Base-by-base conservation (phyloP, 805 yeast genomes). In the Candida pseudofarinosa region DNA sequence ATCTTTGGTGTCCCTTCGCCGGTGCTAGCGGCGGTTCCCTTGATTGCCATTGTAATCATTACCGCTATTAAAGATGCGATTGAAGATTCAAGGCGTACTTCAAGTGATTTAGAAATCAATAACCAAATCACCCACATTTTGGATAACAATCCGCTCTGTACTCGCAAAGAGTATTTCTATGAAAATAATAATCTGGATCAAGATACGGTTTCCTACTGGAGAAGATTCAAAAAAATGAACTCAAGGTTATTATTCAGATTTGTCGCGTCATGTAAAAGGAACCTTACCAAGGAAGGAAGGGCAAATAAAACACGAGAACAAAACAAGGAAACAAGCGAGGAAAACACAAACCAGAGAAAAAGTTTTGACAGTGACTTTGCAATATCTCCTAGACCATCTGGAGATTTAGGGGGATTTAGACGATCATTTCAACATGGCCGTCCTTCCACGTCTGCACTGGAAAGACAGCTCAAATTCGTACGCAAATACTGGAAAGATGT, bases 1-100 rank as follows among this genome's bases (percentile, higher is more conserved):
- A 81, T 86, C 33, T 86, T 86, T 60, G 95, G 95, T 58, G 95
- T 86, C 23, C 84, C 89, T 2, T 79, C 75, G 45, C 95, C 95
- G 1, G 87, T 80, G 1, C 58, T 86, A 38, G 74, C 85, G 7
- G 81, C 86, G 4, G 91, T 84, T 23, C 95, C 95, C 1, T 73
- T 86, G 58, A 81, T 85, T 60, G 91, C 83, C 35, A 85, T 86
- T 63, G 87, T 86, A 19, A 59, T 70, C 7, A 74, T 86, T 36
- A 86, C 95, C 1, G 90, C 88, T 0, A 69, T 83, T 45, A 84
- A 84, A 53, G 95, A 86, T 63, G 93, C 88, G 1, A 65, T 86
- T 35, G 95, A 86, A 62, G 95, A 86, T 60, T 84, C 87, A 7
- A 71, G 88, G 60, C 74, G 95, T 64, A 81, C 88, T 0, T 69